Percentiles rank a stretch among this genome's conserved stretches.
These are phyloP conservation scores for Trichoderma atroviride DNA, from an alignment of 2,329 filamentous ascomycete genomes.

Conservation along the genomic window DNA sequence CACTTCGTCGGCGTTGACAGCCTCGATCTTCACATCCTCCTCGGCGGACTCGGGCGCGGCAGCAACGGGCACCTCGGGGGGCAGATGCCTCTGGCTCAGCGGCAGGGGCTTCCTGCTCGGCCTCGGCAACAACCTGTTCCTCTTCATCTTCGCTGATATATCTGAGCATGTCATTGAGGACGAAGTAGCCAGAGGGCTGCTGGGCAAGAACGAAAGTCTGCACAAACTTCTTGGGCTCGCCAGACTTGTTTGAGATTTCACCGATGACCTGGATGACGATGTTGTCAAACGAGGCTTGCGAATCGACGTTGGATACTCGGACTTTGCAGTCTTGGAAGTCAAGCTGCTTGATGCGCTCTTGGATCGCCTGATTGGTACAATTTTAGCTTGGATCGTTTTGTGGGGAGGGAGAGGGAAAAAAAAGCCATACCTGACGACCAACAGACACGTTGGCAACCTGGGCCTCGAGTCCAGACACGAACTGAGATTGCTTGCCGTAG, in stretches of 20 bases:
- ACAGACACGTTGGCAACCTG: slow-evolving; percentile 85
- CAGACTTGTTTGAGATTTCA: slow-evolving; percentile 92
- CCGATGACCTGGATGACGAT: slow-evolving; percentile 98
- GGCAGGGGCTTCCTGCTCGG: slow-evolving; percentile 39
- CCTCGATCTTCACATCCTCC: slow-evolving; percentile 46
- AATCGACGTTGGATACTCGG: slow-evolving; percentile 95
- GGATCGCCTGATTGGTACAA: slow-evolving; percentile 68
- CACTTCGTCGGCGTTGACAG: slow-evolving; percentile 57
- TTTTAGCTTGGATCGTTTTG: slow-evolving; percentile 26
- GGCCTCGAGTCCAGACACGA: slow-evolving; percentile 89
- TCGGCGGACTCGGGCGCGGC: slow-evolving; percentile 41
- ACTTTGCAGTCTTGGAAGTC: slow-evolving; percentile 98
- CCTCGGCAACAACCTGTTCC: slow-evolving; percentile 57
- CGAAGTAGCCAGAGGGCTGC: slow-evolving; percentile 96
- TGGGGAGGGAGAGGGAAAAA: background rate
- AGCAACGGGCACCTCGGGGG: slow-evolving; percentile 35
- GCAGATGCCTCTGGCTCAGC: slow-evolving; percentile 34
- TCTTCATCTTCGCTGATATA: slow-evolving; percentile 87
- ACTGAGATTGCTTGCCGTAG: slow-evolving; percentile 94
- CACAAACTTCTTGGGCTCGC: slow-evolving; percentile 91
- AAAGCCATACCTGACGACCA: slow-evolving; percentile 72
- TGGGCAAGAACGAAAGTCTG: slow-evolving; percentile 97
- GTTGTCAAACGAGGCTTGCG: slow-evolving; percentile 87
- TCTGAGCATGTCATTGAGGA: slow-evolving; percentile 96
- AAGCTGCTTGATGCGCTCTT: slow-evolving; percentile 89